Conservation (phyloP, 2,329 filamentous ascomycete genomes). For the Sphaerulina vaccinii region DNA sequence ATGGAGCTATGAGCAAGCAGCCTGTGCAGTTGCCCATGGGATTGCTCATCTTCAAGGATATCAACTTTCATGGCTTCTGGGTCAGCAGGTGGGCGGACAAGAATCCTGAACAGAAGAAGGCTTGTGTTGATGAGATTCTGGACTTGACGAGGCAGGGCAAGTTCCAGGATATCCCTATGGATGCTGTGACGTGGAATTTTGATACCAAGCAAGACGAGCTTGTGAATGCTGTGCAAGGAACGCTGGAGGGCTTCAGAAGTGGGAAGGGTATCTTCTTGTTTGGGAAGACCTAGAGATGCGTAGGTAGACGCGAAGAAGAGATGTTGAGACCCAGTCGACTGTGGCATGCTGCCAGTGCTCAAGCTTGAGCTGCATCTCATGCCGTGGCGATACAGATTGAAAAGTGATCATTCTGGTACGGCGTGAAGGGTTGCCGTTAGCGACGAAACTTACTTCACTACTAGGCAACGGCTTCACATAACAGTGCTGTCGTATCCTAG, state of each 20-base stretch:
- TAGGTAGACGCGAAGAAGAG: background rate
- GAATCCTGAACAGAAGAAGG: conserved; percentile 69
- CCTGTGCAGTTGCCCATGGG: conserved; percentile 78
- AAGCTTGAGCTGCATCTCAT: too few relatives aligned
- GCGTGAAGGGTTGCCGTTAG: too few relatives aligned
- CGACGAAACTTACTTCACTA: too few relatives aligned
- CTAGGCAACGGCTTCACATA: too few relatives aligned
- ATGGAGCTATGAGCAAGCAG: conserved; percentile 91
- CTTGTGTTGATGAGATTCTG: conserved; percentile 82
- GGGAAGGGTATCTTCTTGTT: conserved; percentile 93
- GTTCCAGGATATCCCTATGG: conserved; percentile 81
- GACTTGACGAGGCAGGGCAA: conserved; percentile 69
- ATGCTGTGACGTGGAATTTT: conserved; percentile 79
- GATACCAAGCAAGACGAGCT: conserved; percentile 70
- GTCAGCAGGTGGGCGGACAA: conserved; percentile 82
- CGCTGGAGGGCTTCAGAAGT: conserved; percentile 76
- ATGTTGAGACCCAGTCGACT: too few relatives aligned
- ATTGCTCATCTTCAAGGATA: conserved; percentile 88
- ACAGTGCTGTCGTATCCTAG: too few relatives aligned
- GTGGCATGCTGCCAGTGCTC: too few relatives aligned
- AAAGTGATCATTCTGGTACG: too few relatives aligned
- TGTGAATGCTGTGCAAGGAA: conserved; percentile 73
- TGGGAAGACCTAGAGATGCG: conserved; percentile 46
- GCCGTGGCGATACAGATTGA: too few relatives aligned
- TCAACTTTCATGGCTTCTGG: conserved; percentile 92